A percentile compares a stretch with the other conserved stretches of the same genome.
Evolutionary conservation across 352 stramenopile species (phyloP).

Genomic region (Globisporangium viniferum): DNA sequence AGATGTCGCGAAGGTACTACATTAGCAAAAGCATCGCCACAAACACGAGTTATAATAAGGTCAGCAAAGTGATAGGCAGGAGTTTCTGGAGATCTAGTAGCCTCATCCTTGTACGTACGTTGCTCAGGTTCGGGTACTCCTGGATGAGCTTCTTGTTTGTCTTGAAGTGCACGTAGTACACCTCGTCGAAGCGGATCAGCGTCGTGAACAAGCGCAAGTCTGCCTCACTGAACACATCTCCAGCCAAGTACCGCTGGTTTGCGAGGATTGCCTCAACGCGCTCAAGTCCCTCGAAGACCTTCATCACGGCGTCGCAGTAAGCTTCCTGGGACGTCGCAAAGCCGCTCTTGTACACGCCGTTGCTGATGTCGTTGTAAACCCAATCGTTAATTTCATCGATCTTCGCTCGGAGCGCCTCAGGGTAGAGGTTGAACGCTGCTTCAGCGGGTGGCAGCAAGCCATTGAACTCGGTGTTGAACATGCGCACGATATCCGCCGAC

Average conservation of each 20-base stretch:
- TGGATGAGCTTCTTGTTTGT: constrained; percentile 86
- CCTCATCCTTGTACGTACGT: constrained; percentile 30
- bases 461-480: constrained; percentile 86
- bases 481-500: constrained; percentile 91
- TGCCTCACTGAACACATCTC: constrained; percentile 68
- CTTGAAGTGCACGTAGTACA: constrained; percentile 88
- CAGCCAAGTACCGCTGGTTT: constrained; percentile 59
- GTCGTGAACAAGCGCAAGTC: constrained; percentile 80
- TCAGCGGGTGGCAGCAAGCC: constrained; percentile 45
- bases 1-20: constrained; percentile 60
- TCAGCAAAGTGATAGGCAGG: no score
- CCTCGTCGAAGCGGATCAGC: constrained; percentile 78
- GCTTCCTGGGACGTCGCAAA: constrained; percentile 86
- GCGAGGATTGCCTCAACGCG: constrained; percentile 62
- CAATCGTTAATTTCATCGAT: constrained; percentile 91
- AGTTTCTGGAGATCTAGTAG: no score
- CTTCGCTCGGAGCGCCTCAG: constrained; percentile 57
- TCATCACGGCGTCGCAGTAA: constrained; percentile 80
- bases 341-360: constrained; percentile 91
- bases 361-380: constrained; percentile 92
- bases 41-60: no score
- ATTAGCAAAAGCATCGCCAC: no score
- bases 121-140: constrained; percentile 85
- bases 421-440: constrained; percentile 67
- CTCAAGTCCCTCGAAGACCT: constrained; percentile 68